Conservation (phyloP, 2,329 filamentous ascomycete species). For the Colletotrichum graminicola region DNA sequence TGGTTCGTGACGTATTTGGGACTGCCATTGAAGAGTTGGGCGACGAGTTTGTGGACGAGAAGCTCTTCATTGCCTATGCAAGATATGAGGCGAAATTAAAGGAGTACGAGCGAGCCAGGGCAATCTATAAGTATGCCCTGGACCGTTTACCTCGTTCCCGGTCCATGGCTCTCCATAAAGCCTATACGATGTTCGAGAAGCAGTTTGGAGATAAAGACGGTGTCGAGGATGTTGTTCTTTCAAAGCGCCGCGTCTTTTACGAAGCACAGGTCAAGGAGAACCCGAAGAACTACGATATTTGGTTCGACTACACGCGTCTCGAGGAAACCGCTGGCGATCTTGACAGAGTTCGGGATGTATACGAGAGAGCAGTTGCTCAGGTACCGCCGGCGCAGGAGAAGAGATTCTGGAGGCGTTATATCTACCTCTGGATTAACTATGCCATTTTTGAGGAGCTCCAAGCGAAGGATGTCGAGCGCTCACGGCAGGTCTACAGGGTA, state of each 20-base stretch:
- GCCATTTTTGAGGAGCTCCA: slow-evolving; percentile 95
- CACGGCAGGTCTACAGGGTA: slow-evolving; percentile 90
- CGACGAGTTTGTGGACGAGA: slow-evolving; percentile 96
- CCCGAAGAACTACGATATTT: slow-evolving; percentile 94
- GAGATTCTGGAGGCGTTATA: slow-evolving; percentile 95
- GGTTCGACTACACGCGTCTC: slow-evolving; percentile 94
- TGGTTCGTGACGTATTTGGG: slow-evolving; percentile 93
- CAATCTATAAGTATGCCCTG: slow-evolving; percentile 96
- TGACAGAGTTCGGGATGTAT: slow-evolving; percentile 89
- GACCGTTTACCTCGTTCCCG: slow-evolving; percentile 91
- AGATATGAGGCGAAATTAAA: slow-evolving; percentile 94
- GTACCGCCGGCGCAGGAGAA: slow-evolving; percentile 96
- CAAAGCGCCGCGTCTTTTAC: slow-evolving; percentile 92
- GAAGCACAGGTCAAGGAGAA: slow-evolving; percentile 96
- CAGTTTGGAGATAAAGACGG: slow-evolving; percentile 95
- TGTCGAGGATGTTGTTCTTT: slow-evolving; percentile 95
- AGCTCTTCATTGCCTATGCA: slow-evolving; percentile 95
- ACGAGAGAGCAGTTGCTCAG: slow-evolving; percentile 95
- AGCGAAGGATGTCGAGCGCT: slow-evolving; percentile 80
- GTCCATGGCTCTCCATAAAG: slow-evolving; percentile 87
- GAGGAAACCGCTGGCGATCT: slow-evolving; percentile 88
- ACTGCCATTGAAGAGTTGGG: slow-evolving; percentile 89
- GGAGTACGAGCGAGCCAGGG: slow-evolving; percentile 91
- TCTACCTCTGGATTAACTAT: slow-evolving; percentile 98
- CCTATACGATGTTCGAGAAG: slow-evolving; percentile 98